Percentiles rank a stretch among this genome's conserved stretches.
Evolutionary conservation across 441 rosid genomes (phyloP).

Genomic region (Geranium incanum): DNA sequence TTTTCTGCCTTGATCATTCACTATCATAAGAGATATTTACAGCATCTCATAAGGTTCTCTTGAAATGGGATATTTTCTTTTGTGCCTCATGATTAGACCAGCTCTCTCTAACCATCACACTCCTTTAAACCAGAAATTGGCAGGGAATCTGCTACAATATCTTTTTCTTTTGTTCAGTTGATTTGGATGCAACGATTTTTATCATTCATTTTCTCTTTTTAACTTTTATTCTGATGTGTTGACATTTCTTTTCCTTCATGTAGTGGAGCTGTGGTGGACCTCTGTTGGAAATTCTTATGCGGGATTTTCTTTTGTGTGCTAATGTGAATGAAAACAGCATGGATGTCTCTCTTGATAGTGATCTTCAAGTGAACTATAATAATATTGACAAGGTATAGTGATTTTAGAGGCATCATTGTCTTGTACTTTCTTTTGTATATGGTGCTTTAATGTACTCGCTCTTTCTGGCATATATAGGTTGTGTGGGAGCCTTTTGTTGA

Average conservation of each 20-base stretch:
- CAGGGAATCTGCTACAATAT: background rate
- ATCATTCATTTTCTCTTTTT: background rate
- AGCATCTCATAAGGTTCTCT: background rate
- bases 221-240: constrained; percentile 5
- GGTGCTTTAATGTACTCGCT: constrained; percentile 21
- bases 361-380: constrained; percentile 75
- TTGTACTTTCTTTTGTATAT: constrained; percentile 16
- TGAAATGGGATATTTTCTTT: background rate
- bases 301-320: constrained; percentile 42
- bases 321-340: constrained; percentile 38
- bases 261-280: constrained; percentile 90
- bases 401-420: constrained; percentile 5
- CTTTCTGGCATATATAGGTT: constrained; percentile 41
- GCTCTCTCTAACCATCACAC: background rate
- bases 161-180: constrained; percentile 5
- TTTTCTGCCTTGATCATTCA: background rate
- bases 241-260: constrained; percentile 28
- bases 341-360: constrained; percentile 49
- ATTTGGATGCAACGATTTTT: background rate
- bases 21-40: background rate
- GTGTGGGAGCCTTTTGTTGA: constrained; percentile 90
- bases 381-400: constrained; percentile 73
- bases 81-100: background rate
- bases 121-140: background rate
- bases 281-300: constrained; percentile 58